Conservation (phyloP, 2,329 filamentous ascomycete species). For the Phaeosphaeriaceae sp. region DNA sequence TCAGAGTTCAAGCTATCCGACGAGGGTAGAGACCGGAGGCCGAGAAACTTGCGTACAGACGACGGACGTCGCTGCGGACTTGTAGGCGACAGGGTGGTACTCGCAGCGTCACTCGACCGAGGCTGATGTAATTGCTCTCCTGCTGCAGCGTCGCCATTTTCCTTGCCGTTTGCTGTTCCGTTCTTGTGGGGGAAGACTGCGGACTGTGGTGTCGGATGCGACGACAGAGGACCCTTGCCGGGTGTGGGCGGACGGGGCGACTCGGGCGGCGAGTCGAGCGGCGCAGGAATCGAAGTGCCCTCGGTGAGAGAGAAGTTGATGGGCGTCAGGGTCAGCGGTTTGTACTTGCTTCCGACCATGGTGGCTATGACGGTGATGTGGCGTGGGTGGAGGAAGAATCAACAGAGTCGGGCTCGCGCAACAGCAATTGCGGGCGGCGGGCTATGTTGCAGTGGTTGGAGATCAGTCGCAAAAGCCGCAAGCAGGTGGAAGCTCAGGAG, state of each 20-base stretch:
- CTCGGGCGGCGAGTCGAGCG: conserved; percentile 48
- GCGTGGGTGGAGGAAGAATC: background rate
- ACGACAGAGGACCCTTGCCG: conserved; percentile 49
- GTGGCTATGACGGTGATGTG: conserved; percentile 7
- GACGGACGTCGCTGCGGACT: conserved; percentile 46
- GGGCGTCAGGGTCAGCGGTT: conserved; percentile 46
- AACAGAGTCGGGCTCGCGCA: background rate
- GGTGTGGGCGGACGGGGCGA: conserved; percentile 48
- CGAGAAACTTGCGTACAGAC: conserved; percentile 51
- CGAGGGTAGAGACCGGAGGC: conserved; percentile 46
- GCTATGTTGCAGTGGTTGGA: conserved; percentile 21
- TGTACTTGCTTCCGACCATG: conserved; percentile 43
- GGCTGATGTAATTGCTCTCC: conserved; percentile 26
- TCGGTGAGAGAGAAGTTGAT: conserved; percentile 53
- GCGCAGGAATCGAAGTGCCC: conserved; percentile 51
- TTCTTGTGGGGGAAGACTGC: conserved; percentile 31
- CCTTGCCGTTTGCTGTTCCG: conserved; percentile 22
- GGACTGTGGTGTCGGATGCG: conserved; percentile 49
- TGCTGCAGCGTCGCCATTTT: conserved; percentile 19
- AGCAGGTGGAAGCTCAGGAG: conserved; percentile 39
- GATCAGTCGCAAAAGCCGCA: conserved; percentile 24
- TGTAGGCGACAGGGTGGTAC: conserved; percentile 37
- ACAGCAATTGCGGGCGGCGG: conserved; percentile 24
- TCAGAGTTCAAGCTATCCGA: conserved; percentile 46
- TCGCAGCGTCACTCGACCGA: conserved; percentile 38